phyloP scores from a whole-genome alignment of 495 filamentous ascomycete species.

The Trichoderma parareesei region DNA sequence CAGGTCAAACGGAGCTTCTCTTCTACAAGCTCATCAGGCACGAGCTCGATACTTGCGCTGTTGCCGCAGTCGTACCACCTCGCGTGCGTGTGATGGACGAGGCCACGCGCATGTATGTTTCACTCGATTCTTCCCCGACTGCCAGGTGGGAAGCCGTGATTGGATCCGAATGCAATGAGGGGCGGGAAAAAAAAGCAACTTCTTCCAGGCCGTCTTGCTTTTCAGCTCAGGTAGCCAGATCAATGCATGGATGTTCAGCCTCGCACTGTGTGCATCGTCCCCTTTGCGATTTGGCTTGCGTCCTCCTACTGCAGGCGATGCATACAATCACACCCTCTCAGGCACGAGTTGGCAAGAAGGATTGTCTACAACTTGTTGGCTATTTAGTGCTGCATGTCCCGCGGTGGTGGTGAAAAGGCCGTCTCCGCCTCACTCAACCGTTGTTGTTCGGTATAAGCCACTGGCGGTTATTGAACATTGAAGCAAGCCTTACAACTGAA shows the following conservation, averaged over 20 bases:
- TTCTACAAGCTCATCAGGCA: background rate
- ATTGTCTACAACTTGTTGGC: background rate
- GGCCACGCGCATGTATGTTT: background rate
- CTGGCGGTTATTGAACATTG: too few species aligned
- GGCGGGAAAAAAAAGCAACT: background rate
- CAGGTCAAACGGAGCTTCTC: background rate
- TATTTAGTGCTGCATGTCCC: background rate
- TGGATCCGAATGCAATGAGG: background rate
- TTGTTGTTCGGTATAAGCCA: too few species aligned
- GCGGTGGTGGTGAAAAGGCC: background rate
- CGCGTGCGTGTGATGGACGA: background rate
- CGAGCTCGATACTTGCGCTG: background rate
- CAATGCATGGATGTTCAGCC: background rate
- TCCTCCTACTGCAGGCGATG: background rate
- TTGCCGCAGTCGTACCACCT: background rate
- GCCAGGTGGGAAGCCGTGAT: conserved; percentile 2
- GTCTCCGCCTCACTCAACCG: background rate
- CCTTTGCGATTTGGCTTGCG: background rate
- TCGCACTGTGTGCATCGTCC: background rate
- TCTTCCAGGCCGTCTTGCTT: background rate
- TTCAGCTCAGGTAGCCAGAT: background rate
- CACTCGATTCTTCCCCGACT: background rate
- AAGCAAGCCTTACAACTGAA: too few species aligned
- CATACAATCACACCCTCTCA: conserved; percentile 2
- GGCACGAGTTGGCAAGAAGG: background rate